A percentile compares a stretch with the other conserved stretches of the same genome.
Conservation (phyloP, 345 rosid genomes). For the Xanthoceras sorbifolium region DNA sequence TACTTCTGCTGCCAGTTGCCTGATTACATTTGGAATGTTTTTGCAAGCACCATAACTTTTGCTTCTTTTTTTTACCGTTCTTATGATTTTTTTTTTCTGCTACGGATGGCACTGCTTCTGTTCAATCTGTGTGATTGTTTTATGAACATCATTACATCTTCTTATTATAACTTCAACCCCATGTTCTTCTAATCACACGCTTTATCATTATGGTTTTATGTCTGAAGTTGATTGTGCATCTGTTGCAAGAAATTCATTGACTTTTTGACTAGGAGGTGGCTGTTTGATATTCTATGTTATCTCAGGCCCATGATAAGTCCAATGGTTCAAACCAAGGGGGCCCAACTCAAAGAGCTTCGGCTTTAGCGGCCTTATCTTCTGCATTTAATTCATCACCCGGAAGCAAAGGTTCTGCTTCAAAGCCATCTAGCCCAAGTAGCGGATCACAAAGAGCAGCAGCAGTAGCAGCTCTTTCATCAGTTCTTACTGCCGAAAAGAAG, state of each 20-base stretch:
- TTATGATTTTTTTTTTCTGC: not conserved
- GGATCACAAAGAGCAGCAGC: conserved; percentile 98
- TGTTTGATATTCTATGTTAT: conserved; percentile 14
- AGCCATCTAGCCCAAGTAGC: conserved; percentile 42
- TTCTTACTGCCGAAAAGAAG: conserved; percentile 83
- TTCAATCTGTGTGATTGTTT: not conserved
- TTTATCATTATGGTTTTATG: not conserved
- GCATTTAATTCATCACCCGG: conserved; percentile 71
- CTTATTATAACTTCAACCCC: not conserved
- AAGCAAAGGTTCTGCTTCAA: conserved; percentile 45
- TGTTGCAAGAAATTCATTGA: not conserved
- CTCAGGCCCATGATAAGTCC: conserved; percentile 57
- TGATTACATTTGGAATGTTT: not conserved
- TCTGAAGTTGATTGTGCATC: not conserved
- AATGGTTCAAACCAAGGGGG: conserved; percentile 67
- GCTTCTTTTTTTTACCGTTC: not conserved
- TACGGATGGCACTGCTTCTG: not conserved
- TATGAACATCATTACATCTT: not conserved
- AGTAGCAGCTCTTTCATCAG: conserved; percentile 90
- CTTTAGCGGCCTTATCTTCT: conserved; percentile 80
- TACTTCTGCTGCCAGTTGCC: not conserved
- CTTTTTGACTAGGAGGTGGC: not conserved
- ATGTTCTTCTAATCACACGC: not conserved
- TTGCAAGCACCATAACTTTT: not conserved
- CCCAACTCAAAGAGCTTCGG: conserved; percentile 78